phyloP scores from a whole-genome alignment of 1,139 yeast genomes.

The Scheffersomyces quercinus region DNA sequence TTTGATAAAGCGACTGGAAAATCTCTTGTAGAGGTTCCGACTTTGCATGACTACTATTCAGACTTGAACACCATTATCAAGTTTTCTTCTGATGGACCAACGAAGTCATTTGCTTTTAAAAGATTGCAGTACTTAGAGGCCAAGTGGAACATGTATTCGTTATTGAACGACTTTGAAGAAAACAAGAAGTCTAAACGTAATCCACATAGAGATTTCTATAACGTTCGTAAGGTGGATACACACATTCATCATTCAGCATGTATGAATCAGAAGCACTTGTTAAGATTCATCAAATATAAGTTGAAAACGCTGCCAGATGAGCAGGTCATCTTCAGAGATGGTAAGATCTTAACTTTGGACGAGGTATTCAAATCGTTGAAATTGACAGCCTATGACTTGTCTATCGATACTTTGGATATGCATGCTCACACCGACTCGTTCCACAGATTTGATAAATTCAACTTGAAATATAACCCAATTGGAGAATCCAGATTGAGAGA shows the following conservation, averaged over 20 bases:
- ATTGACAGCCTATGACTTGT: constrained; percentile 88
- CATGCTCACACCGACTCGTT: constrained; percentile 98
- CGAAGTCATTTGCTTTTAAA: constrained; percentile 95
- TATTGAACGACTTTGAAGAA: constrained; percentile 91
- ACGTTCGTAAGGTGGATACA: constrained; percentile 97
- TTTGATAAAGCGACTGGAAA: constrained; percentile 38
- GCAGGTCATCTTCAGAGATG: constrained; percentile 91
- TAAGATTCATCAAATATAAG: constrained; percentile 92
- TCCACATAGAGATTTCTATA: constrained; percentile 96
- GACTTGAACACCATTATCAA: constrained; percentile 73
- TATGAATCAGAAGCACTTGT: constrained; percentile 95
- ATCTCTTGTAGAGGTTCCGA: constrained; percentile 64
- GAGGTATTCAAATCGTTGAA: constrained; percentile 90
- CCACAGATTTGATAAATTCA: constrained; percentile 97
- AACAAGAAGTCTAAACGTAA: constrained; percentile 68
- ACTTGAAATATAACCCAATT: constrained; percentile 94
- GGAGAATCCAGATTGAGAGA: constrained; percentile 97
- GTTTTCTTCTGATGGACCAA: constrained; percentile 90
- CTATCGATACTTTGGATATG: constrained; percentile 97
- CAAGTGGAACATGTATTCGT: constrained; percentile 87
- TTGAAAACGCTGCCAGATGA: constrained; percentile 66
- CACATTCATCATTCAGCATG: constrained; percentile 99
- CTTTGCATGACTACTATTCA: constrained; percentile 76
- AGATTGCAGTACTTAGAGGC: constrained; percentile 93
- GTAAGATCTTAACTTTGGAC: constrained; percentile 78